Percentiles rank a stretch among this genome's conserved stretches.
Conservation (phyloP, 2,329 filamentous ascomycete species). For the Botryotinia calthae region DNA sequence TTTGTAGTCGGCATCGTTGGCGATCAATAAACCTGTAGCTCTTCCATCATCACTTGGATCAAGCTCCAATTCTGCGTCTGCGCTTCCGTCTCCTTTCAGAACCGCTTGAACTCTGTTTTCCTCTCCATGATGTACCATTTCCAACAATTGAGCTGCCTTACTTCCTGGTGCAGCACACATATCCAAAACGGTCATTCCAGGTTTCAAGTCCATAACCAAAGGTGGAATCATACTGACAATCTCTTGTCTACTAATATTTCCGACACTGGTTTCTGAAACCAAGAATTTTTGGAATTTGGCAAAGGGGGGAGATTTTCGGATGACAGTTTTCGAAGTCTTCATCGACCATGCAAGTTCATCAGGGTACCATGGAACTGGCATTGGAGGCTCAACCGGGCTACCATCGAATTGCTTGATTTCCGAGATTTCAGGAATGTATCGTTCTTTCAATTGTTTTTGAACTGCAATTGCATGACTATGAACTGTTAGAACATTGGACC, state of each 20-base stretch:
- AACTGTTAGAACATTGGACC: conserved; percentile 16
- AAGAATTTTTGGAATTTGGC: conserved; percentile 96
- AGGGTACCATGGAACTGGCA: conserved; percentile 86
- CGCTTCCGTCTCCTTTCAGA: conserved; percentile 51
- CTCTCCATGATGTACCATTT: conserved; percentile 90
- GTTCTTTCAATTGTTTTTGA: conserved; percentile 79
- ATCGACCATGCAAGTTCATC: conserved; percentile 95
- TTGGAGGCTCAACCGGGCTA: conserved; percentile 74
- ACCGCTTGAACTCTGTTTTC: conserved; percentile 76
- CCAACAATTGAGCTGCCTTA: conserved; percentile 92
- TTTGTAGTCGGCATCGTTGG: conserved; percentile 96
- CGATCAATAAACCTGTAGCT: conserved; percentile 86
- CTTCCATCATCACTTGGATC: conserved; percentile 75
- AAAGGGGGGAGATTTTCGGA: conserved; percentile 91
- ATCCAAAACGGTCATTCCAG: conserved; percentile 90
- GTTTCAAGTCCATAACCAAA: conserved; percentile 83
- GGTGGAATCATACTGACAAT: conserved; percentile 99
- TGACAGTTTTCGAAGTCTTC: conserved; percentile 95
- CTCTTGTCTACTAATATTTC: conserved; percentile 96
- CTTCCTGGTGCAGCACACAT: conserved; percentile 96
- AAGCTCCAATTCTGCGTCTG: conserved; percentile 45
- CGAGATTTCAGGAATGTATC: conserved; percentile 88
- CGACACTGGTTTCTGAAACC: conserved; percentile 93
- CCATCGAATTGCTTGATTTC: conserved; percentile 82
- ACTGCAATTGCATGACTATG: conserved; percentile 87